Percentiles rank a stretch among this genome's conserved stretches.
These are phyloP conservation scores for Euphrasia confusa DNA, from an alignment of 257 asterid genomes.

Conservation along the genomic window DNA sequence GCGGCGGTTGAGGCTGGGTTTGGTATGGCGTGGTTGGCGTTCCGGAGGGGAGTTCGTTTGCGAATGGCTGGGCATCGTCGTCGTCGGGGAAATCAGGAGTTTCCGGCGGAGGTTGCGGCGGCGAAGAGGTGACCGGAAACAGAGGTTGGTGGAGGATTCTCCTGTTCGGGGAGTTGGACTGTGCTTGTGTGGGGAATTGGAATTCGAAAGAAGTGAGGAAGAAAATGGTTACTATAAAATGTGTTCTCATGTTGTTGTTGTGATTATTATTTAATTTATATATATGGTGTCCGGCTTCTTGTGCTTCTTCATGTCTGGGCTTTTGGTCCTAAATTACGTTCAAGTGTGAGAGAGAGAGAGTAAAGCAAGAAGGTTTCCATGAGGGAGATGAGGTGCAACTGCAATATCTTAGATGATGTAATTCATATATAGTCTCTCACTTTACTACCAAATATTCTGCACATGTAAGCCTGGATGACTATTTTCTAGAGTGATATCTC, in stretches of 20 bases:
- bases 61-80: conserved; percentile 58
- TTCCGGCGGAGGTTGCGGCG: conserved; percentile 34
- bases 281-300: conserved; percentile 14
- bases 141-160: conserved; percentile 77
- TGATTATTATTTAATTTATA: conserved; percentile 12
- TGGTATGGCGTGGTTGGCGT: conserved; percentile 36
- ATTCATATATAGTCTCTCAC: not conserved
- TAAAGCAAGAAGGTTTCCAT: not conserved
- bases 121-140: conserved; percentile 49
- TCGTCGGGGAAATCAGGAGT: conserved; percentile 37
- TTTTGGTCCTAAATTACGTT: conserved; percentile 19
- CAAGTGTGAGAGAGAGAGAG: conserved; percentile 17
- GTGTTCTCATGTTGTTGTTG: conserved; percentile 41
- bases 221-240: conserved; percentile 24
- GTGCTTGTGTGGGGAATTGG: conserved; percentile 25
- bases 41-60: conserved; percentile 53
- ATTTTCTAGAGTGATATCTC: no score
- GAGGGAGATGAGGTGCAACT: not conserved
- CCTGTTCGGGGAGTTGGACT: conserved; percentile 27
- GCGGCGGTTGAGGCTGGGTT: conserved; percentile 39
- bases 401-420: not conserved
- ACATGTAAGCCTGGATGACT: no score
- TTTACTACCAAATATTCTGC: not conserved
- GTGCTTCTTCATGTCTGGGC: conserved; percentile 32
- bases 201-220: conserved; percentile 22